Conservation (phyloP, 192 early-diverging fungal genomes). For the Backusella macrospora region DNA sequence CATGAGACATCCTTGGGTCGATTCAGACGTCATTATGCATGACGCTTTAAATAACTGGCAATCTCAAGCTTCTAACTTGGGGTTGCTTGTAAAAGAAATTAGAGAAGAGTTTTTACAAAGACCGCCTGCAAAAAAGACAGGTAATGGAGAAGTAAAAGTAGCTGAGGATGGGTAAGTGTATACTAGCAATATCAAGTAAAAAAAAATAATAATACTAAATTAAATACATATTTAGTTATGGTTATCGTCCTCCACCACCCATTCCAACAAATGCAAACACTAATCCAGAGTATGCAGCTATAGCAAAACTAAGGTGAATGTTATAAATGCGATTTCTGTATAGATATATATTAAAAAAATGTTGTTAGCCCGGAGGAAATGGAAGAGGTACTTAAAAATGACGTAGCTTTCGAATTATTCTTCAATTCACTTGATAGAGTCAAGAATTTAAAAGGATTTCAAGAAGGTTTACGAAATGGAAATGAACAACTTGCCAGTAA, state of each 20-base stretch:
- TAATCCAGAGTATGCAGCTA: conserved; percentile 13
- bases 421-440: conserved; percentile 44
- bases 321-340: background rate
- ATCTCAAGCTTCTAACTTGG: conserved; percentile 45
- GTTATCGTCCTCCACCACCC: conserved; percentile 38
- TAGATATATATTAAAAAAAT: background rate
- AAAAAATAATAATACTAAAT: background rate
- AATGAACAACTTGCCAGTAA: conserved; percentile 56
- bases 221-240: conserved; percentile 26
- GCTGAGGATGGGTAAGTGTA: background rate
- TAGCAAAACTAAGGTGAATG: conserved; percentile 9
- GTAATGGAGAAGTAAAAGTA: background rate
- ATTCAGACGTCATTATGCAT: conserved; percentile 48
- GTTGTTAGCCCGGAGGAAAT: conserved; percentile 40
- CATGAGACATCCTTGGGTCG: conserved; percentile 59
- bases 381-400: conserved; percentile 43
- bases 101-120: conserved; percentile 43
- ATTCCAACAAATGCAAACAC: conserved; percentile 29
- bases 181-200: background rate
- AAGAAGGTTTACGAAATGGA: conserved; percentile 50
- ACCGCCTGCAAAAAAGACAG: conserved; percentile 36
- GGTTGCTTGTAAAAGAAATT: conserved; percentile 59
- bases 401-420: conserved; percentile 45
- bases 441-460: conserved; percentile 45
- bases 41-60: conserved; percentile 46